phyloP scores from a whole-genome alignment of 805 yeast species.

The Ogataea populi-albae region DNA sequence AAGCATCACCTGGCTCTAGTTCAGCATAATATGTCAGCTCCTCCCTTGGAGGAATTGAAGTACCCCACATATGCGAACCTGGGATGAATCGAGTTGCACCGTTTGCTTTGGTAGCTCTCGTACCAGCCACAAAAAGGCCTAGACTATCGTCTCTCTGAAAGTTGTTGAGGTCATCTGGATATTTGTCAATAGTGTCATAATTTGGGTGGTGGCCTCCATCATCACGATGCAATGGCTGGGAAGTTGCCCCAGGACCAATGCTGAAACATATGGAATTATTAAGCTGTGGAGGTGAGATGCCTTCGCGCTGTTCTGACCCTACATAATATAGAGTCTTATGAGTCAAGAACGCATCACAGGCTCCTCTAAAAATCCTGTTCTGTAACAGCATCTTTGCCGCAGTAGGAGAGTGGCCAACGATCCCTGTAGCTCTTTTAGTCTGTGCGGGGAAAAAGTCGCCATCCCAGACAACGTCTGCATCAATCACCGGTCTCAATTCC shows the following conservation, averaged over 20 bases:
- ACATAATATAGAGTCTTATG: conserved; percentile 12
- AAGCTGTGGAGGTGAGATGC: conserved; percentile 23
- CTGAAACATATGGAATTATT: conserved; percentile 27
- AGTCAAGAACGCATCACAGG: conserved; percentile 14
- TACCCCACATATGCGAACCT: conserved; percentile 32
- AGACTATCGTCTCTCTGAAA: conserved; percentile 21
- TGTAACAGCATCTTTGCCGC: conserved; percentile 9
- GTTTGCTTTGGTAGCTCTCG: conserved; percentile 27
- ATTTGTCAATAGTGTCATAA: conserved; percentile 14
- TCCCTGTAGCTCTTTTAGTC: conserved; percentile 12
- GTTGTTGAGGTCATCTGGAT: conserved; percentile 11
- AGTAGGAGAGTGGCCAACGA: conserved; percentile 11
- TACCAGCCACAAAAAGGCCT: conserved; percentile 28
- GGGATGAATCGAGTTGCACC: conserved; percentile 34
- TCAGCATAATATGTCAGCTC: conserved; percentile 22
- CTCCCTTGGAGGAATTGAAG: conserved; percentile 20
- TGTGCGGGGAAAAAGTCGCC: conserved; percentile 14
- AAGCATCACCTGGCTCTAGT: conserved; percentile 27
- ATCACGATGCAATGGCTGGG: conserved; percentile 30
- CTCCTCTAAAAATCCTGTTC: conserved; percentile 7
- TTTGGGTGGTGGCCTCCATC: conserved; percentile 31
- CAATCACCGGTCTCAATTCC: conserved; percentile 23
- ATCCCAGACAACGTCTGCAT: conserved; percentile 19
- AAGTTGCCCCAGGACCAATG: conserved; percentile 30
- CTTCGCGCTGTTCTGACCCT: conserved; percentile 13